Conservation (phyloP, 2,329 filamentous ascomycete genomes). For the Fusarium sp. region DNA sequence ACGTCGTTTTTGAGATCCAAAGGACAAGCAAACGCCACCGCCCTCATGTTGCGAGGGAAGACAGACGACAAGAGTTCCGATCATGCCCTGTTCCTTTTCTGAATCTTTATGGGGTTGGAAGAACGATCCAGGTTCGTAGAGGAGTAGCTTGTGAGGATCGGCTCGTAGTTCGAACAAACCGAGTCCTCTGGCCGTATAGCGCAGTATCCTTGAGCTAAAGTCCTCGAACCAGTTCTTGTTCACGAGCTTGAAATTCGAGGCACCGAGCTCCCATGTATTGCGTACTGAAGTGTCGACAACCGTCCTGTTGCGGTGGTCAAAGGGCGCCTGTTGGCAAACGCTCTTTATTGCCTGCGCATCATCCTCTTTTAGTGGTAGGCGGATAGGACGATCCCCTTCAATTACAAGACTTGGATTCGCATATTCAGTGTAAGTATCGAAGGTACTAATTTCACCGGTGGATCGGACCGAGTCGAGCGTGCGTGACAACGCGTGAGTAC, state of each 20-base stretch:
- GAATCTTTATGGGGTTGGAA: slow-evolving; percentile 15
- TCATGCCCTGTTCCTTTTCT: slow-evolving; percentile 3
- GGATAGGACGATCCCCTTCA: background rate
- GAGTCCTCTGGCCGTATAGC: background rate
- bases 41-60: slow-evolving; percentile 23
- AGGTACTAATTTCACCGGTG: slow-evolving; percentile 5
- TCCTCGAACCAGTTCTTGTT: background rate
- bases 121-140: slow-evolving; percentile 26
- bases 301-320: slow-evolving; percentile 12
- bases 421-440: background rate
- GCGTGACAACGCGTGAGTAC: background rate
- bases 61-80: slow-evolving; percentile 16
- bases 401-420: slow-evolving; percentile 17
- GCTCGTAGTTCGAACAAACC: background rate
- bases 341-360: slow-evolving; percentile 8
- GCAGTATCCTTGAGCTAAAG: background rate
- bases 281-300: slow-evolving; percentile 5
- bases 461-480: slow-evolving; percentile 6
- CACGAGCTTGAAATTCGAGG: slow-evolving; percentile 1
- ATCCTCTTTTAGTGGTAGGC: slow-evolving; percentile 5
- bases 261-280: slow-evolving; percentile 24
- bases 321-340: slow-evolving; percentile 8
- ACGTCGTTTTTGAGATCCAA: background rate
- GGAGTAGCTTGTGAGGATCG: slow-evolving; percentile 20
- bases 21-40: slow-evolving; percentile 9